Conservation (phyloP, 305 asterid species). For the Striga hermonthica region DNA sequence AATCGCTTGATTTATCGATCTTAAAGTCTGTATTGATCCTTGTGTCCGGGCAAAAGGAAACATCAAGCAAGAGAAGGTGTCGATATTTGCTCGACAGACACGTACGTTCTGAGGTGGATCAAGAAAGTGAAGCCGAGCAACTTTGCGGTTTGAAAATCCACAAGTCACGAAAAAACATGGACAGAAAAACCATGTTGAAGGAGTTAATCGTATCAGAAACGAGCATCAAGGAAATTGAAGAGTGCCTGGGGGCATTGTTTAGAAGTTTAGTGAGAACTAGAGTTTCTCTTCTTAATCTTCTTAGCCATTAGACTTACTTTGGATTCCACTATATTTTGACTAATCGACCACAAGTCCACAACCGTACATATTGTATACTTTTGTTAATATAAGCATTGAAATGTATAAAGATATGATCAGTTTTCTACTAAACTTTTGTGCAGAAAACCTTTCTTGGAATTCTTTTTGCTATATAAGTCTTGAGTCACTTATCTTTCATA, state of each 20-base stretch:
- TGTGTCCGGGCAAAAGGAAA: constrained; percentile 25
- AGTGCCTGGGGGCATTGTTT: constrained; percentile 24
- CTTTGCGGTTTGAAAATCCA: constrained; percentile 24
- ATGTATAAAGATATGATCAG: not conserved
- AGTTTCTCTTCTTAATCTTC: constrained; percentile 29
- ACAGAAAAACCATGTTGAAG: constrained; percentile 15
- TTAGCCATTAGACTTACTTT: constrained; percentile 20
- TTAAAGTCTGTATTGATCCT: constrained; percentile 22
- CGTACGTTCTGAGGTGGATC: constrained; percentile 9
- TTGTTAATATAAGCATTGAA: not conserved
- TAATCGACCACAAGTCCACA: not conserved
- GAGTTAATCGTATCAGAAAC: constrained; percentile 25
- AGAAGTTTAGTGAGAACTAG: constrained; percentile 26
- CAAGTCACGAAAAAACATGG: constrained; percentile 21
- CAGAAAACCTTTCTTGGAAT: too few relatives aligned
- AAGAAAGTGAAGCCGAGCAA: not conserved
- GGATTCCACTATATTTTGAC: not conserved
- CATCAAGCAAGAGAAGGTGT: constrained; percentile 33
- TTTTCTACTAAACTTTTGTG: not conserved
- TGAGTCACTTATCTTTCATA: not conserved
- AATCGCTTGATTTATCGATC: constrained; percentile 22
- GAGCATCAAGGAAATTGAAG: constrained; percentile 34
- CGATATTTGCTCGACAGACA: constrained; percentile 26
- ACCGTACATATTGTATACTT: not conserved
- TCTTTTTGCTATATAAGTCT: not conserved